Evolutionary conservation across 768 basidiomycete species (phyloP).

Genomic region (Xerocomus spinulosus): DNA sequence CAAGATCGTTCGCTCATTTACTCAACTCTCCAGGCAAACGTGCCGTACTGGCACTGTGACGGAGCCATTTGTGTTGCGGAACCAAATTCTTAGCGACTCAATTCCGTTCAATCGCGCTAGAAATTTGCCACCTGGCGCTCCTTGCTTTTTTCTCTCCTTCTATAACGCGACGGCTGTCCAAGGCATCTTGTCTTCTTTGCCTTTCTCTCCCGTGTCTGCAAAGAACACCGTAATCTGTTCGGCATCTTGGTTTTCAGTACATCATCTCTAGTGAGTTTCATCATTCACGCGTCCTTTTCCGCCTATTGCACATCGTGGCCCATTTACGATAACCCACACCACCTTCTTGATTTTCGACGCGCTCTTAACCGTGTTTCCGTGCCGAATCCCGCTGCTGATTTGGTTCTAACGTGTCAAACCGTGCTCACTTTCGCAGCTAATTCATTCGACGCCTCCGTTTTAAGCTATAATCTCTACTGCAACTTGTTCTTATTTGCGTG

Average conservation of each 20-base stretch:
- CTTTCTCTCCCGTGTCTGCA: slow-evolving; percentile 19
- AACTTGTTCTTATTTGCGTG: slow-evolving; percentile 25
- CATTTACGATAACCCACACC: slow-evolving; percentile 28
- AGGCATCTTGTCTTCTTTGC: slow-evolving; percentile 22
- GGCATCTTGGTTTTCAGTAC: slow-evolving; percentile 26
- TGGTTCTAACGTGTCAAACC: slow-evolving; percentile 19
- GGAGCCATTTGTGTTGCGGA: slow-evolving; percentile 33
- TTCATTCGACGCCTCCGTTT: slow-evolving; percentile 31
- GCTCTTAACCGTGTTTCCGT: slow-evolving; percentile 30
- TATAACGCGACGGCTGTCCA: slow-evolving; percentile 20
- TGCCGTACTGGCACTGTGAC: slow-evolving; percentile 28
- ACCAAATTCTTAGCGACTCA: slow-evolving; percentile 35
- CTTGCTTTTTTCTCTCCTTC: slow-evolving; percentile 30
- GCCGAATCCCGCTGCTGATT: slow-evolving; percentile 22
- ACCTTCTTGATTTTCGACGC: slow-evolving; percentile 24
- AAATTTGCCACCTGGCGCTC: slow-evolving; percentile 29
- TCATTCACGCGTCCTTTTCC: slow-evolving; percentile 29
- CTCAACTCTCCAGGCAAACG: slow-evolving; percentile 25
- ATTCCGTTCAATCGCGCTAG: slow-evolving; percentile 33
- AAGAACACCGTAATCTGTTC: slow-evolving; percentile 15
- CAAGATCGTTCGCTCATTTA: slow-evolving; percentile 24
- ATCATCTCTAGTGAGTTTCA: slow-evolving; percentile 31
- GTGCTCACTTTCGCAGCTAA: slow-evolving; percentile 30
- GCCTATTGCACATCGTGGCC: slow-evolving; percentile 29
- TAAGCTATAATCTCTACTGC: slow-evolving; percentile 32